Evolutionary conservation across 495 filamentous ascomycete genomes (phyloP).

Genomic region (Parmelia sp.): DNA sequence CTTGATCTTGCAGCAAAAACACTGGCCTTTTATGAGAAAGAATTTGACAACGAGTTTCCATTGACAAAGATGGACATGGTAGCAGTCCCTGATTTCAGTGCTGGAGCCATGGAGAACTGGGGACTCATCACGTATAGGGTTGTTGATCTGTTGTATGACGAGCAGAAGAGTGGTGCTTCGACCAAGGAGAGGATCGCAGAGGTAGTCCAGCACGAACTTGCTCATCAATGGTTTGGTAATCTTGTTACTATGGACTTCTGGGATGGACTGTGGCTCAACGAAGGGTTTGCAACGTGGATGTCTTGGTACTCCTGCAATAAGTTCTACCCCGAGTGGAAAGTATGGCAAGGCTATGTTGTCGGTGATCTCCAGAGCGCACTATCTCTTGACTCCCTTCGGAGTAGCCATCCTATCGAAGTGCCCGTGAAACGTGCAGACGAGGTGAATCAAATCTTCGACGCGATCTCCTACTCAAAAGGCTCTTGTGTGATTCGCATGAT

Average conservation of each 20-base stretch:
- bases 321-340: slow-evolving; percentile 98
- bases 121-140: slow-evolving; percentile 91
- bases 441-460: slow-evolving; percentile 98
- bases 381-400: slow-evolving; percentile 80
- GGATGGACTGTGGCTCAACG: slow-evolving; percentile 97
- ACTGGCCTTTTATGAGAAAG: slow-evolving; percentile 49
- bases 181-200: slow-evolving; percentile 90
- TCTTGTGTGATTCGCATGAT: slow-evolving; percentile 97
- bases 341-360: slow-evolving; percentile 93
- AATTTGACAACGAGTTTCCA: slow-evolving; percentile 49
- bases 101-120: slow-evolving; percentile 99
- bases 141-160: slow-evolving; percentile 86
- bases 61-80: slow-evolving; percentile 97
- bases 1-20: slow-evolving; percentile 56
- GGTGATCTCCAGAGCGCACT: slow-evolving; percentile 86
- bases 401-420: slow-evolving; percentile 95
- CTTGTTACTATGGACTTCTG: slow-evolving; percentile 99
- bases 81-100: slow-evolving; percentile 88
- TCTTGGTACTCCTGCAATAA: slow-evolving; percentile 53
- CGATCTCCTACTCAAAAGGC: slow-evolving; percentile 95
- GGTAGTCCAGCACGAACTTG: slow-evolving; percentile 92
- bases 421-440: slow-evolving; percentile 92
- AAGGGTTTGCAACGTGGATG: slow-evolving; percentile 95
- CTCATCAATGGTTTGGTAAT: slow-evolving; percentile 99
- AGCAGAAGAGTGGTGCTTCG: slow-evolving; percentile 85